Base-by-base conservation (phyloP, 768 basidiomycete genomes). In the Podaxis sp. region DNA sequence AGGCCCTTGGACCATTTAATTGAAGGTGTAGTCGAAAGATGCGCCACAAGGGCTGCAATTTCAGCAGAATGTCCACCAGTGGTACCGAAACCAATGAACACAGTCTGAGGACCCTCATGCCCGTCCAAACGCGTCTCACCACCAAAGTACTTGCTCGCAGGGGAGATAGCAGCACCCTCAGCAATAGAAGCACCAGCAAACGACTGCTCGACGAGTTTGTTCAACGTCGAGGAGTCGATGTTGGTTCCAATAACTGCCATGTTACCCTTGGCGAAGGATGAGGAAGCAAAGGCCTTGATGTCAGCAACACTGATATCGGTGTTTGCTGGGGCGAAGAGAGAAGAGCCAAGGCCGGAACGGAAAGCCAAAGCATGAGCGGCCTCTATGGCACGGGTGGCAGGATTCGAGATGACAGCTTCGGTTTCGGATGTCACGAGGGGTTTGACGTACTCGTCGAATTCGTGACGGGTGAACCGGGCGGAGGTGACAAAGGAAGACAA, bases 281-380 rank as follows among this genome's bases (percentile, higher is more conserved):
- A 73, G 32, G 82, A 72, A 63, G 93, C 93, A 68, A 83, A 95
- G 1, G 82, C 75, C 70, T 88, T 86, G 68, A 96, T 82, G 65
- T 93, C 89, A 11, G 81, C 82, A 21, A 82, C 79, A 51, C 86
- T 82, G 66, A 91, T 73, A 65, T 81, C 75, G 61, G 76, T 76
- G 69, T 91, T 86, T 14, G 84, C 78, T n/a, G 88, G 78, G 18
- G 94, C 89, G 74, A 92, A 93, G 62, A 98, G 83, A 23, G 95
- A 89, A 66, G 90, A 82, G 67, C 96, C 96, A 67, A 98, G 93
- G 14, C 96, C 96, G 46, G 79, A 81, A 69, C 95, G 93, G 90
- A 98, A 99, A 47, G 96, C 95, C 61, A 95, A 79, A 47, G 83
- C 74, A 72, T 98, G 96, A 3, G 94, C 95, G 38, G 88, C 77